Base-by-base conservation (phyloP, 805 yeast genomes). In the Candida arabinofermentans region DNA sequence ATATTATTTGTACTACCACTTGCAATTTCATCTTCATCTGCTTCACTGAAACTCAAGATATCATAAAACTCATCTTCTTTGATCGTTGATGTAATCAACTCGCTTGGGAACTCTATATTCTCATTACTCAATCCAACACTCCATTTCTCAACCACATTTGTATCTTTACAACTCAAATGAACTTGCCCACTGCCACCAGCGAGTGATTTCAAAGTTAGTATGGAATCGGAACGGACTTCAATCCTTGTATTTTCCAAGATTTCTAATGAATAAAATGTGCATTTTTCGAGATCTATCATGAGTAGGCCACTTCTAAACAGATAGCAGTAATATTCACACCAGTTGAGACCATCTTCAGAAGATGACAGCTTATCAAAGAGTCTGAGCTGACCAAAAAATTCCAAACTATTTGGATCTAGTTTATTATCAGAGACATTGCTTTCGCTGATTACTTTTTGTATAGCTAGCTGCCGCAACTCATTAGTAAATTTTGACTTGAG, bases 111-210 rank as follows among this genome's bases (percentile, higher is more conserved):
- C 16, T 45, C 48, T 3, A 51, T 38, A 16, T 47, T 48, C 23
- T 41, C 31, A 24, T 61, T 49, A 7, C 51, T 49, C 4, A 65
- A 46, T 2, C 61, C 66, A 22, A 51, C 43, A 2, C 47, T 46
- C 69, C 69, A 65, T 47, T 58, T 65, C 24, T 54, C 57, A 24
- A 58, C 31, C 2, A 59, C 48, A 37, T 50, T 48, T 3, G 48
- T 17, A 4, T 43, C 34, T 10, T 37, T 19, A 39, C 50, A 47
- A 17, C 48, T 51, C 5, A 53, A 27, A 14, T 40, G 33, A 9
- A 44, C n/a, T 8, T 13, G 13, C 7, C 18, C 8, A 7, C 17
- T 24, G 8, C 22, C 30, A 7, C 27, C 30, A 5, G 24, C 30
- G 29, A 24, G 17, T 18, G 34, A 17, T 9, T 22, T 35, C n/a